A percentile compares a stretch with the other conserved stretches of the same genome.
phyloP scores from a whole-genome alignment of 2,329 filamentous ascomycete genomes.

The Coniochaeta sp. region DNA sequence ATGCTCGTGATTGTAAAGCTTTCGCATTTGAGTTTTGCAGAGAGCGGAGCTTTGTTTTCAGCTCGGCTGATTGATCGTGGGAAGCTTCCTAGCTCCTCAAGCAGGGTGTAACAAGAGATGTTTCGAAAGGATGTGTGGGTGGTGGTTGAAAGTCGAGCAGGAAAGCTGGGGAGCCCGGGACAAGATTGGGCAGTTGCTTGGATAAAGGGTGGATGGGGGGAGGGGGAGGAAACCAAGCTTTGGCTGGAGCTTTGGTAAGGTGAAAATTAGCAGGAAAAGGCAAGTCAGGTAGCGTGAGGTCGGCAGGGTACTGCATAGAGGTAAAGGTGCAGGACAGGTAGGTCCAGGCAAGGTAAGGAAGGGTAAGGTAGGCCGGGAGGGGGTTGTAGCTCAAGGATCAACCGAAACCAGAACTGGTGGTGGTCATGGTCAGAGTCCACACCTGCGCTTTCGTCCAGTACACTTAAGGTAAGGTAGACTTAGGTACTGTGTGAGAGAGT shows the following conservation, averaged over 20 bases:
- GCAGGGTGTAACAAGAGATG: constrained; percentile 35
- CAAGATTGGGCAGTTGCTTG: neutral
- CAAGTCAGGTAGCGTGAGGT: neutral
- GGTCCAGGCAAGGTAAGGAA: neutral
- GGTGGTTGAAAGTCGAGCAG: constrained; percentile 9
- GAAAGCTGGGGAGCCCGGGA: neutral
- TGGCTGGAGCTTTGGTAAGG: neutral
- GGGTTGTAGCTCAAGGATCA: neutral
- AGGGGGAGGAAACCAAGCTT: neutral
- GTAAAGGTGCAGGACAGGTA: too few species aligned
- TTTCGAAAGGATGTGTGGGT: constrained; percentile 28
- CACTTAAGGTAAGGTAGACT: neutral
- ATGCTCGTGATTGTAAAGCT: neutral
- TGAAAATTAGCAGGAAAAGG: constrained; percentile 1
- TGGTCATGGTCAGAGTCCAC: constrained; percentile 1
- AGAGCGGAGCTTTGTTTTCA: neutral
- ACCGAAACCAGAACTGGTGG: neutral
- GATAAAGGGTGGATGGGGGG: neutral
- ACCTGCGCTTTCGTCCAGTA: neutral
- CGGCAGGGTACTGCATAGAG: too few species aligned
- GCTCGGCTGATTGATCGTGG: constrained; percentile 13
- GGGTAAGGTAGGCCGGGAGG: neutral
- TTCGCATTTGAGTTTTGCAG: neutral
- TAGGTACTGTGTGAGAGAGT: neutral
- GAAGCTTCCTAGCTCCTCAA: constrained; percentile 28